Base-by-base conservation (phyloP, 2,329 filamentous ascomycete genomes). In the Aspergillus fumigatiaffinis region DNA sequence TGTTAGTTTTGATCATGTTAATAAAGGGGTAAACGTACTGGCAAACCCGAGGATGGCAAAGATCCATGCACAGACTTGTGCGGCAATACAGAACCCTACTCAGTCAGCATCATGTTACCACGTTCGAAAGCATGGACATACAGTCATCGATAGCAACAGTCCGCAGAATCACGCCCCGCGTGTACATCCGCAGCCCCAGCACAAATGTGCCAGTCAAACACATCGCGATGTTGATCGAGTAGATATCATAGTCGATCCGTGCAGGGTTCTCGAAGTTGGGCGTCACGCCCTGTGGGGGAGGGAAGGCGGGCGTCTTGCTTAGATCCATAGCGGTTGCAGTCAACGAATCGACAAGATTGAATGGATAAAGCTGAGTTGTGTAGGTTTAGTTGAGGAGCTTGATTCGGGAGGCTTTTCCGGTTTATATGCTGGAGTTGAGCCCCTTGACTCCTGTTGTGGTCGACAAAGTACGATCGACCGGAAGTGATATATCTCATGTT, bases 21-120 rank as follows among this genome's bases (percentile, higher is more conserved):
- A 35, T 7, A 3, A 5, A 6, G 26, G 8, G 4, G 2, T 29
- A 26, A 6, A n/a, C 26, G 2, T 50, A 61, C 59, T 61, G 14
- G 57, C n/a, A 20, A 61, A 49, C 12, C 59, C 52, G 3, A 61
- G 49, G 20, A 59, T 57, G 14, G 59, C 57, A 17, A 61, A 61
- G 1, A 61, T 54, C 57, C 59, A 61, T 12, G 59, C 59, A 8
- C 59, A 61, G 3, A 60, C 54, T n/a, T 59, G 59, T 2, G 51
- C 59, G 20, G 42, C 17, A 1, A 60, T 48, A 48, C 57, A 59
- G 20, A 50, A 59, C 25, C 52, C 59, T 59, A 32, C 12, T 6
- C n/a, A 2, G 20, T 50, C 29, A 53, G 32, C 38, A 23, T 52
- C 12, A 44, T 14, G n/a, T 1, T 21, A n/a, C 5, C 6, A 3